Conservation (phyloP, 163 green algal species). For the Scenedesmus sp. region DNA sequence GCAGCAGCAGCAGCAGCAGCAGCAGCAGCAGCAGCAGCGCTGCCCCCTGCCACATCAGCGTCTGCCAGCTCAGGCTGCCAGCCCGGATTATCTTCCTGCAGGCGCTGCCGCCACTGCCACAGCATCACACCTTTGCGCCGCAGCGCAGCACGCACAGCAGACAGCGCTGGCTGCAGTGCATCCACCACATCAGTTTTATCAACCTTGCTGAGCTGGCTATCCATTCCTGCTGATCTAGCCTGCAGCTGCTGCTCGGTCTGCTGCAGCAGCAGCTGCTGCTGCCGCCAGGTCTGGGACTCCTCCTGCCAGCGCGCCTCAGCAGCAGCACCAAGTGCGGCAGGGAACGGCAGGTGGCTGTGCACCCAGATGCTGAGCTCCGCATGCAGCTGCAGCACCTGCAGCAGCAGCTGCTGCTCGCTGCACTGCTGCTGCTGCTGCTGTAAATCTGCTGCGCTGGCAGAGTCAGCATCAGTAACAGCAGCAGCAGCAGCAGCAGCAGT, state of each 20-base stretch:
- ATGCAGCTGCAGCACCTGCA: not conserved
- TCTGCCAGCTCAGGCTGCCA: not conserved
- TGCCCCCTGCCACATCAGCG: not conserved
- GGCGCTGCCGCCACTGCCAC: not conserved
- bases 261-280: not conserved
- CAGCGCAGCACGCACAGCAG: not conserved
- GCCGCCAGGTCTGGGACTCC: not conserved
- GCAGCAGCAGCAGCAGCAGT: not conserved
- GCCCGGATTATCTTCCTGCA: not conserved
- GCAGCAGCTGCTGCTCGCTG: conserved; percentile 5
- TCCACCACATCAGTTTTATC: not conserved
- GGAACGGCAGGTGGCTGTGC: conserved; percentile 5
- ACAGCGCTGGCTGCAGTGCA: not conserved
- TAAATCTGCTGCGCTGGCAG: not conserved
- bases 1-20: no score
- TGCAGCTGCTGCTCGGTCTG: not conserved
- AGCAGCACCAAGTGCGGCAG: not conserved
- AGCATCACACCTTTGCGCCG: not conserved
- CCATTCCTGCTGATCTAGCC: no score
- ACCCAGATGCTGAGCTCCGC: not conserved
- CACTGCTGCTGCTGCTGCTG: conserved; percentile 21
- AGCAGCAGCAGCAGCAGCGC: not conserved
- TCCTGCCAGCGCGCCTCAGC: not conserved
- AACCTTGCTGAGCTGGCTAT: not conserved
- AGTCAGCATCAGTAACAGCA: not conserved